A percentile compares a stretch with the other conserved stretches of the same genome.
These are phyloP conservation scores for Debaryomyces sp. DNA, from an alignment of 1,139 yeast genomes.

Conservation along the genomic window DNA sequence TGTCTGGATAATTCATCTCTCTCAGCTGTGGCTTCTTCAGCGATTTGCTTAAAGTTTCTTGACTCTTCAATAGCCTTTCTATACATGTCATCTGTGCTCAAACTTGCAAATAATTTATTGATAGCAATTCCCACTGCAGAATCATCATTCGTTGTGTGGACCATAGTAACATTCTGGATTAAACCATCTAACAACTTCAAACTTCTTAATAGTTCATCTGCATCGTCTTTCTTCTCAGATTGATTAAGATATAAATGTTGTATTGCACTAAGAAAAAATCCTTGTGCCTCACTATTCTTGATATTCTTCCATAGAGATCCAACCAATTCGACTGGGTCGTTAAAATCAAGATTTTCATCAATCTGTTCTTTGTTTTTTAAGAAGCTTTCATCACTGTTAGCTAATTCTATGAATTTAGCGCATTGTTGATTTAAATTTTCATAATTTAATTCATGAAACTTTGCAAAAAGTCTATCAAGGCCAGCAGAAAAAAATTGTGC, in stretches of 20 bases:
- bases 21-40: constrained; percentile 84
- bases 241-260: constrained; percentile 83
- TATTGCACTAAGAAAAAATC: constrained; percentile 72
- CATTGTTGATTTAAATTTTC: constrained; percentile 70
- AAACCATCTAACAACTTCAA: constrained; percentile 81
- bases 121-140: constrained; percentile 83
- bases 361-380: constrained; percentile 61
- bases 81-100: constrained; percentile 91
- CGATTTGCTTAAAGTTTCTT: constrained; percentile 62
- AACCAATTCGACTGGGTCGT: constrained; percentile 76
- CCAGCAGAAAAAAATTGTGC: constrained; percentile 82
- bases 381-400: constrained; percentile 72
- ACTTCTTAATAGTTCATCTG: constrained; percentile 61
- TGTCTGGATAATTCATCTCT: constrained; percentile 77
- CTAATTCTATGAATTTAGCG: constrained; percentile 61
- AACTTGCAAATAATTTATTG: constrained; percentile 72
- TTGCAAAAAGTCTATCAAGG: constrained; percentile 60
- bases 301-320: constrained; percentile 71
- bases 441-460: constrained; percentile 62
- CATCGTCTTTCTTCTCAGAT: constrained; percentile 53
- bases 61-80: constrained; percentile 76
- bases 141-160: constrained; percentile 65
- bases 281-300: constrained; percentile 72
- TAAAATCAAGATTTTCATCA: constrained; percentile 63
- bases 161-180: constrained; percentile 75